Base-by-base conservation (phyloP, 129 eudicot genomes). In the Flaveria bidentis region DNA sequence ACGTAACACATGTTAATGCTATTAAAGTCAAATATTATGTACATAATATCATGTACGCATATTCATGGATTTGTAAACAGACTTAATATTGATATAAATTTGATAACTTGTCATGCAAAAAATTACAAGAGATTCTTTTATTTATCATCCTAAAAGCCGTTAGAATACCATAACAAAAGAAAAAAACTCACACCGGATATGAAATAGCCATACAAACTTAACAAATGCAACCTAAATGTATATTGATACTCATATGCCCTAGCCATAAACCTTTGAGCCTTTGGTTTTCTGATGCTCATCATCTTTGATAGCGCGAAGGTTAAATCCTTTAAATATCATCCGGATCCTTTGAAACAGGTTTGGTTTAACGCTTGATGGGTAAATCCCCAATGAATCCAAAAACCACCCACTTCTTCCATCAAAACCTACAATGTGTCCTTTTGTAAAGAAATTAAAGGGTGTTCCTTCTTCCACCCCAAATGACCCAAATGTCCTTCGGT, bases 331-430 rank as follows among this genome's bases (percentile, higher is more conserved):
- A 42, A 86, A 60, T 84, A 52, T 78, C 70, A 44, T 82, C 60
- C 78, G 83, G 67, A 80, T 68, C 58, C 71, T 79, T 30, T 79
- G 83, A 14, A 71, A 39, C 25, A 82, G 55, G 23, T 69, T 75
- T 22, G 56, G 39, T 52, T 52, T 88, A 68, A 56, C 73, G 68
- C 23, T 76, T 15, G 90, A 50, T 53, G 85, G 53, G 57, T 69
- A 71, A 25, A 89, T 83, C 17, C 93, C 93, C 15, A 92, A 69
- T 11, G 92, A 77, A 84, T 92, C 96, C n/a, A 92, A 22, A 64
- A 78, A 87, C 93, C 96, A 89, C 5, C 97, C 97, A 18, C 88
- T 67, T 51, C 85, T 87, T 76, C 96, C 97, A 67, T 86, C 87
- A 65, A 92, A 77, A 9, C 96, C 93, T 12, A 89, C 88, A n/a